Evolutionary conservation across 116 monocot genomes (phyloP), one percentile per base, ranked within the genome.

Genomic region (Dioscorea cayenensis): DNA sequence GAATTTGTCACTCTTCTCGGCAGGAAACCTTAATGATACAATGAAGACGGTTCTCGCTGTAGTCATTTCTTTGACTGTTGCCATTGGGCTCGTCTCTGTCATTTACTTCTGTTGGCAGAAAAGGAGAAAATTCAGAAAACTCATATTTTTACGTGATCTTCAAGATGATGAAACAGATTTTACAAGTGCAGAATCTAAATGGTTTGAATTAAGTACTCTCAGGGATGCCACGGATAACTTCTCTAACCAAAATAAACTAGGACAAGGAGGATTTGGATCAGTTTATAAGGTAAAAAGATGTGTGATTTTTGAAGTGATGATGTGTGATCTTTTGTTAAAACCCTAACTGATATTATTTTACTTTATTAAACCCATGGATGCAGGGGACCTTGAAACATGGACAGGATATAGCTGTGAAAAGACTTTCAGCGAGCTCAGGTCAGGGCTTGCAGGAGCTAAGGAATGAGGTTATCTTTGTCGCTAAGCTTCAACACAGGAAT

Each of bases 401-500:
- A 51, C 49, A 48, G 22, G 78, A 75, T 43, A 66, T 85, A 36
- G 85, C 85, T 2, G 81, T 85, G 18, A 85, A 85, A 64, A 77
- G 85, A 61, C 72, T 85, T 10, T 78, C 85, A 14, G 62, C n/a
- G 43, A 58, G 66, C n/a, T 81, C 85, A 3, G 43, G 49, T 2
- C 85, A 81, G 58, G 81, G 85, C 19, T 28, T 65, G 10, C 36
- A 70, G 55, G 81, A 85, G 50, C 69, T 81, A n/a, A 72, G 51
- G 36, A 85, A 85, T 62, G 85, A 85, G 64, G 65, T 85, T 2
- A 29, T 64, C 17, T 52, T 85, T 27, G 72, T 78, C 35, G 81
- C 81, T 22, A 81, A 78, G 60, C 72, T 85, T 20, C 81, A 85
- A n/a, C 85, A 85, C 50, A 77, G 70, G 28, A 85, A 81, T 38